Evolutionary conservation across 2,329 filamentous ascomycete genomes (phyloP).

Genomic region (Alternaria incomplexa): DNA sequence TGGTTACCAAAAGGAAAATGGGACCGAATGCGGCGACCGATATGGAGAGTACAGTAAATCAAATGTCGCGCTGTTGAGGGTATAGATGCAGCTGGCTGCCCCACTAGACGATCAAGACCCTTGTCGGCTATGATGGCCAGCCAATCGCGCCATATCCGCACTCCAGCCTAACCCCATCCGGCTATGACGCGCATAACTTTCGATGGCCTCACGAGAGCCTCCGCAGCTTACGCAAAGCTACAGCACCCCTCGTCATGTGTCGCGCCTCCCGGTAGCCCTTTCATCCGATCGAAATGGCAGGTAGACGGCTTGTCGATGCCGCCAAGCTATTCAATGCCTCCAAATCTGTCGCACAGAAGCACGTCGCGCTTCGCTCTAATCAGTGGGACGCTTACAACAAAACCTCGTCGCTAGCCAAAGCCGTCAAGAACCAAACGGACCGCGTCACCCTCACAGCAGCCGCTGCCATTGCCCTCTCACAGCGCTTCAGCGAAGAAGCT

Average conservation of each 20-base stretch:
- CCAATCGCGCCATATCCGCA: constrained; percentile 10
- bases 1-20: not conserved
- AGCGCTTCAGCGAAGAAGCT: constrained; percentile 61
- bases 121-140: not conserved
- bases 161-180: constrained; percentile 22
- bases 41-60: constrained; percentile 1
- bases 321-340: constrained; percentile 58
- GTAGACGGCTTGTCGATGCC: constrained; percentile 58
- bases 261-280: constrained; percentile 21
- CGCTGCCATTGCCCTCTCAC: constrained; percentile 65
- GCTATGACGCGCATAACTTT: constrained; percentile 42
- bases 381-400: constrained; percentile 68
- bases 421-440: constrained; percentile 66
- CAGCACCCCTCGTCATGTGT: constrained; percentile 20
- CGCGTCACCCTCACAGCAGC: constrained; percentile 66
- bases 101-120: constrained; percentile 11
- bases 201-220: constrained; percentile 6
- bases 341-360: constrained; percentile 57
- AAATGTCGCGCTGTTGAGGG: not conserved
- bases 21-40: not conserved
- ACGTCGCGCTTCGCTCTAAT: constrained; percentile 63
- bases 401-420: constrained; percentile 69
- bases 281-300: constrained; percentile 52
- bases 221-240: constrained; percentile 3
- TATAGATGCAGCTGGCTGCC: constrained; percentile 1